A percentile compares a stretch with the other conserved stretches of the same genome.
Evolutionary conservation across 2,329 filamentous ascomycete species (phyloP).

Genomic region (Aspergillus sclerotialis): DNA sequence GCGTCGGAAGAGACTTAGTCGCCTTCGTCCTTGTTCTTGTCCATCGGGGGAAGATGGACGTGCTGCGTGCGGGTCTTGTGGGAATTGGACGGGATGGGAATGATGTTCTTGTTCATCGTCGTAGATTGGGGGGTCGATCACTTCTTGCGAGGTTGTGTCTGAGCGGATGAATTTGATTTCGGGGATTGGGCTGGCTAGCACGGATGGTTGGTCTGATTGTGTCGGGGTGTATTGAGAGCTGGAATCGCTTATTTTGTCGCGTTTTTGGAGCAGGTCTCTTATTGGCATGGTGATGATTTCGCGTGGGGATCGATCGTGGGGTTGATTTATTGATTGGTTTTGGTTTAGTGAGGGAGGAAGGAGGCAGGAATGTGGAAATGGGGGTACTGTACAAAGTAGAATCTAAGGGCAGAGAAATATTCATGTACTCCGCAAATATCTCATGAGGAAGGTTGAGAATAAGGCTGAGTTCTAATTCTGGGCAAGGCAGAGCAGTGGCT

Average conservation of each 20-base stretch:
- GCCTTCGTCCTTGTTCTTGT: constrained; percentile 11
- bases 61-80: constrained; percentile 14
- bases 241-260: constrained; percentile 43
- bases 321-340: constrained; percentile 3
- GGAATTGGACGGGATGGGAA: constrained; percentile 8
- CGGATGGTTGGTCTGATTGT: constrained; percentile 34
- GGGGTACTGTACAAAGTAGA: too few species aligned
- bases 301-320: constrained; percentile 1
- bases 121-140: constrained; percentile 62
- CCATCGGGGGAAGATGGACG: constrained; percentile 21
- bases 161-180: constrained; percentile 79
- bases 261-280: constrained; percentile 57
- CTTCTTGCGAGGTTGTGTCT: constrained; percentile 72
- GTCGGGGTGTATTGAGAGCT: constrained; percentile 36
- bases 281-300: constrained; percentile 45
- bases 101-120: constrained; percentile 32
- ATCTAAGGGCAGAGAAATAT: too few species aligned
- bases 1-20: constrained; percentile 26
- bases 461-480: too few species aligned
- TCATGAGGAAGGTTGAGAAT: too few species aligned
- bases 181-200: constrained; percentile 41
- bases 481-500: too few species aligned
- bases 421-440: too few species aligned
- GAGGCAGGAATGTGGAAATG: too few species aligned
- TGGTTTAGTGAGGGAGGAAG: not conserved